Conservation (phyloP, 345 rosid species). For the Cardamine resedifolia region DNA sequence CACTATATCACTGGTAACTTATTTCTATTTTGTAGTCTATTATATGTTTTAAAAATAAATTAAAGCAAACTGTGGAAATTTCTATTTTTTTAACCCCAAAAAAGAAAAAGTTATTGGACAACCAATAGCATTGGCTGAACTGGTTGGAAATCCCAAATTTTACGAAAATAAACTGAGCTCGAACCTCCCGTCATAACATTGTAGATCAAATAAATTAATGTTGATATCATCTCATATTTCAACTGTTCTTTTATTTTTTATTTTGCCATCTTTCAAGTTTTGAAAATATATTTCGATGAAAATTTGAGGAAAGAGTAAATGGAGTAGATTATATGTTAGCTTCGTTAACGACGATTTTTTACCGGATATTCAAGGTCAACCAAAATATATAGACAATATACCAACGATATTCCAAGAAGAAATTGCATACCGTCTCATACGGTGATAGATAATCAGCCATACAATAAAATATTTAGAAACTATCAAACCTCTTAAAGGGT, state of each 20-base stretch:
- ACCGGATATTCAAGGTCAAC: too few relatives aligned
- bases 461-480: constrained; percentile 14
- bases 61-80: too few relatives aligned
- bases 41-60: neutral
- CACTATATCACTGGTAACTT: neutral
- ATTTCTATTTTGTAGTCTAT: neutral
- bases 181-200: neutral
- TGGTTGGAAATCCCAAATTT: neutral
- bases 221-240: neutral
- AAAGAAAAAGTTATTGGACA: neutral
- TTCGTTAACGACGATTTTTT: neutral
- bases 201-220: neutral
- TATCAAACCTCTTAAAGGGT: neutral
- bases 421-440: constrained; percentile 14
- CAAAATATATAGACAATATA: too few relatives aligned
- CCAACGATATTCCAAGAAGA: too few relatives aligned
- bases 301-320: neutral
- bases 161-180: neutral
- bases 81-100: too few relatives aligned
- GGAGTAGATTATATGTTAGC: neutral
- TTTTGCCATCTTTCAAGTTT: neutral
- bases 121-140: neutral
- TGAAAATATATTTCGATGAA: neutral
- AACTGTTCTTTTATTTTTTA: neutral
- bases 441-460: constrained; percentile 21